Percentiles rank a stretch among this genome's conserved stretches.
Evolutionary conservation across 371 early-diverging fungal genomes (phyloP).

Genomic region (Chytridium lagenaria): DNA sequence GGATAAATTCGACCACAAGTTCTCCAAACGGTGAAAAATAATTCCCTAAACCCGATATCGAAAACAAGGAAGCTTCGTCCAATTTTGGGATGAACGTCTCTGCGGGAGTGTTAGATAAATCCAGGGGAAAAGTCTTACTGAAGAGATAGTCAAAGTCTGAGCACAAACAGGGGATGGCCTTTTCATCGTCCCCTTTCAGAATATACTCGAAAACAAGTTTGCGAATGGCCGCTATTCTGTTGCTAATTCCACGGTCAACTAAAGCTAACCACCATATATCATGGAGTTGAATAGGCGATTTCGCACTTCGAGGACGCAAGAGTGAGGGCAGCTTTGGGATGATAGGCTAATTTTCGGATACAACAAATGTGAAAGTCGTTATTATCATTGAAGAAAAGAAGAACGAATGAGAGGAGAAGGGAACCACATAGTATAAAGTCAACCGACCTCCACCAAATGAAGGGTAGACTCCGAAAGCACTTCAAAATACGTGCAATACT

Average conservation of each 20-base stretch:
- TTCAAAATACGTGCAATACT: constrained; percentile 66
- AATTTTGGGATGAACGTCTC: constrained; percentile 23
- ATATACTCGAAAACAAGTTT: constrained; percentile 37
- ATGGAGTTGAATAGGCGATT: constrained; percentile 13
- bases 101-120: not conserved
- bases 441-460: constrained; percentile 52
- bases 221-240: constrained; percentile 32
- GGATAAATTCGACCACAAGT: constrained; percentile 24
- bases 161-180: not conserved
- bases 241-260: constrained; percentile 32
- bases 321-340: constrained; percentile 31
- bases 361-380: not conserved
- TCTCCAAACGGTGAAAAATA: constrained; percentile 39
- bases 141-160: constrained; percentile 3
- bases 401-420: too few relatives aligned
- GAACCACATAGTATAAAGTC: not conserved
- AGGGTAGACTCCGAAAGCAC: constrained; percentile 61
- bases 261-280: constrained; percentile 36
- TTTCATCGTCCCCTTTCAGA: constrained; percentile 4
- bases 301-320: not conserved
- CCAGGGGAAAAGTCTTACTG: not conserved
- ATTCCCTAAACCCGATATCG: constrained; percentile 38
- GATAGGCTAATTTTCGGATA: constrained; percentile 24
- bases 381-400: not conserved
- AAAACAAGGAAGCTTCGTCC: constrained; percentile 28